Evolutionary conservation across 768 basidiomycete genomes (phyloP).

Genomic region (Boletus huronensis): DNA sequence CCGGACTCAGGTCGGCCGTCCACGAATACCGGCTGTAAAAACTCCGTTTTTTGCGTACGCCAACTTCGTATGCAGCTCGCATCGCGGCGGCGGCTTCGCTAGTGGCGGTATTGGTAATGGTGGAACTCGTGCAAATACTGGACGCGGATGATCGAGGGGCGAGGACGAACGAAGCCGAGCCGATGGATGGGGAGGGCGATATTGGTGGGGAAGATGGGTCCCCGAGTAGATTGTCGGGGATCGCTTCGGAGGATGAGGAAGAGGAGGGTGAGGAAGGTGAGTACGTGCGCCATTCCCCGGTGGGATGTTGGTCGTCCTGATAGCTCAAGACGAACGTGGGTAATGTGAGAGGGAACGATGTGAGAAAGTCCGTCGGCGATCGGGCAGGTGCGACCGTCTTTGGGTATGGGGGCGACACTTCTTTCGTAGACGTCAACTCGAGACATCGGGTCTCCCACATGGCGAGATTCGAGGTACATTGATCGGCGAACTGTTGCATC

Average conservation of each 20-base stretch:
- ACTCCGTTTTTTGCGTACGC: slow-evolving; percentile 34
- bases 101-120: slow-evolving; percentile 10
- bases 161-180: slow-evolving; percentile 26
- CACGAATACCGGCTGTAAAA: slow-evolving; percentile 30
- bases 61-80: slow-evolving; percentile 32
- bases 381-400: slow-evolving; percentile 27
- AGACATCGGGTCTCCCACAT: slow-evolving; percentile 60
- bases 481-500: slow-evolving; percentile 61
- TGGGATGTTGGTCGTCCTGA: slow-evolving; percentile 24
- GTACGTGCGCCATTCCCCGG: slow-evolving; percentile 26
- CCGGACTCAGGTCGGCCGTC: slow-evolving; percentile 24
- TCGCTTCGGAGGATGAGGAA: slow-evolving; percentile 29
- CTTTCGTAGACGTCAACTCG: slow-evolving; percentile 32
- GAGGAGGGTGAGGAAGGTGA: slow-evolving; percentile 31
- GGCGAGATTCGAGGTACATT: slow-evolving; percentile 65
- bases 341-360: slow-evolving; percentile 56
- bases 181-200: slow-evolving; percentile 29
- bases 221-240: slow-evolving; percentile 18
- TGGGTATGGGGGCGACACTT: not conserved
- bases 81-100: slow-evolving; percentile 25
- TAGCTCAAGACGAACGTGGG: slow-evolving; percentile 38
- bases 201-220: slow-evolving; percentile 26
- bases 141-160: slow-evolving; percentile 29
- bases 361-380: slow-evolving; percentile 43
- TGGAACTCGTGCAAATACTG: slow-evolving; percentile 21